A percentile compares a stretch with the other conserved stretches of the same genome.
These are phyloP conservation scores for Skeletonema potamos DNA, from an alignment of 108 stramenopile genomes.

Conservation along the genomic window DNA sequence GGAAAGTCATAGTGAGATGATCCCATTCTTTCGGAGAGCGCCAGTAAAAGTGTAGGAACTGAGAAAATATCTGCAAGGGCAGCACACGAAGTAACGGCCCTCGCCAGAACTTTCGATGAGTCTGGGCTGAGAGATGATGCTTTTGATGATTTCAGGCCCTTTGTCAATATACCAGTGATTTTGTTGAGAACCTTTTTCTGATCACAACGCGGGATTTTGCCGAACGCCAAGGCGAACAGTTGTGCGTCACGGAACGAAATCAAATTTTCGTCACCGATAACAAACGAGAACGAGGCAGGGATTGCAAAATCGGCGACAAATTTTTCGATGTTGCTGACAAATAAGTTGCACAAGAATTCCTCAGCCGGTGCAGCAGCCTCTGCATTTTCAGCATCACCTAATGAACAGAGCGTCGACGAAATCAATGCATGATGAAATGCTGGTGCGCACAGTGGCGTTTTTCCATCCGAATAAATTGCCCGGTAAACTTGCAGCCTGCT, in stretches of 20 bases:
- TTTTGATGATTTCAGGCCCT: slow-evolving; percentile 18
- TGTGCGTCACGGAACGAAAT: slow-evolving; percentile 50
- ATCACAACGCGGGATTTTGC: slow-evolving; percentile 35
- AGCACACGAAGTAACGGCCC: slow-evolving; percentile 52
- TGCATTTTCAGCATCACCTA: neutral
- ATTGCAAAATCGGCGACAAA: slow-evolving; percentile 1
- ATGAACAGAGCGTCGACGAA: slow-evolving; percentile 46
- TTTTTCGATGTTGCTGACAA: slow-evolving; percentile 24
- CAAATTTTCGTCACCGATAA: slow-evolving; percentile 36
- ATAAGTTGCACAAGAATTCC: slow-evolving; percentile 14
- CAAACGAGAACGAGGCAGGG: neutral
- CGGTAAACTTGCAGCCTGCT: slow-evolving; percentile 20
- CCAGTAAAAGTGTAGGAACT: slow-evolving; percentile 7
- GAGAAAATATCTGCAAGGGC: slow-evolving; percentile 45
- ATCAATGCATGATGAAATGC: slow-evolving; percentile 60
- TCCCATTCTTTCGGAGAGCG: slow-evolving; percentile 29
- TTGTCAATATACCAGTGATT: slow-evolving; percentile 25
- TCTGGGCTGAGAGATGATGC: slow-evolving; percentile 19
- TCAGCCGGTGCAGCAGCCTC: slow-evolving; percentile 21
- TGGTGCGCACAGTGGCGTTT: slow-evolving; percentile 44
- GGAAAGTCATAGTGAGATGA: slow-evolving; percentile 37
- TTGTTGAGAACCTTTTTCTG: slow-evolving; percentile 39
- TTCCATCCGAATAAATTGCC: slow-evolving; percentile 12
- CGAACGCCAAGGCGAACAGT: slow-evolving; percentile 52
- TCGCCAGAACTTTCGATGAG: slow-evolving; percentile 55